A percentile compares a stretch with the other conserved stretches of the same genome.
phyloP scores from a whole-genome alignment of 2,329 filamentous ascomycete genomes.

The Blastomyces emzantsi region DNA sequence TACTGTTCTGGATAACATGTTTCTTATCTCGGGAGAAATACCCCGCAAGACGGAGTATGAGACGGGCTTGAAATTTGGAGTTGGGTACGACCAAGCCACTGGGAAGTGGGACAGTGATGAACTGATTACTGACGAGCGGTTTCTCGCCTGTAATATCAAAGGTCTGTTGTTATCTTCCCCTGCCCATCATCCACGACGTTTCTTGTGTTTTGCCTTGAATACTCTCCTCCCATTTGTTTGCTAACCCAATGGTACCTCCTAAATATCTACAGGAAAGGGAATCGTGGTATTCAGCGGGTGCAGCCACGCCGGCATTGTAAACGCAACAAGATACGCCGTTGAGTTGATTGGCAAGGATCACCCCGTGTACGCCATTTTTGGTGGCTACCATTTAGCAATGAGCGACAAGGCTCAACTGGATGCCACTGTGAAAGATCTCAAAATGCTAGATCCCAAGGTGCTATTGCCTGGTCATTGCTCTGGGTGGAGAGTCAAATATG shows the following conservation, averaged over 20 bases:
- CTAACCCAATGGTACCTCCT: neutral
- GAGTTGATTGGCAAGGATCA: constrained; percentile 29
- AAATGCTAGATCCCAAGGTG: constrained; percentile 39
- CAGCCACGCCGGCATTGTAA: constrained; percentile 48
- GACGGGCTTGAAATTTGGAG: constrained; percentile 37
- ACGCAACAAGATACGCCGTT: constrained; percentile 41
- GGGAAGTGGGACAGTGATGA: constrained; percentile 27
- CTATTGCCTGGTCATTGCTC: constrained; percentile 49
- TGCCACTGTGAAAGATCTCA: constrained; percentile 42
- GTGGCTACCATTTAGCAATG: constrained; percentile 47
- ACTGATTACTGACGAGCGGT: constrained; percentile 44
- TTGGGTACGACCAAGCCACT: constrained; percentile 32
- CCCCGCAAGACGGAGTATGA: constrained; percentile 45
- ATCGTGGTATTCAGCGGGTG: constrained; percentile 50
- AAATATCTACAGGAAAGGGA: constrained; percentile 36
- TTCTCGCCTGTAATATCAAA: constrained; percentile 47
- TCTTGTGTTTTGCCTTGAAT: neutral
- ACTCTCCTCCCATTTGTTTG: neutral
- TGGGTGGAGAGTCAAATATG: constrained; percentile 47
- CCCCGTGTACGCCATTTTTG: constrained; percentile 44
- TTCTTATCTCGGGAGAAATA: constrained; percentile 47
- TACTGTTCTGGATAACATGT: constrained; percentile 42
- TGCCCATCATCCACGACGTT: neutral
- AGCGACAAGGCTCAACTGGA: constrained; percentile 37
- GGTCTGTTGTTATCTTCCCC: constrained; percentile 25